phyloP scores from a whole-genome alignment of 164 flowering plant genomes.

The Stephania yunnanensis region DNA sequence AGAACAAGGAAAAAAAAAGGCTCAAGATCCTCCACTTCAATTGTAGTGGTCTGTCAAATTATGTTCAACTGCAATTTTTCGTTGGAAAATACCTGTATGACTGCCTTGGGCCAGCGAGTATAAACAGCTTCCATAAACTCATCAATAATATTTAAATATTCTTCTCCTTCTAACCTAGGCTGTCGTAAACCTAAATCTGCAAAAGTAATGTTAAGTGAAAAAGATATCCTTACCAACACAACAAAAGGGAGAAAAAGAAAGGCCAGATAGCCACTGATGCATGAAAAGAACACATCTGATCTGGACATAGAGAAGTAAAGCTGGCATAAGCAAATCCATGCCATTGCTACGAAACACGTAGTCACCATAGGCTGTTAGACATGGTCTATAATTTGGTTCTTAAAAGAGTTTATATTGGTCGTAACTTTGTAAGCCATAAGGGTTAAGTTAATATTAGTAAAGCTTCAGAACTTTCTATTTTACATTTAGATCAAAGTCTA shows the following conservation, averaged over 20 bases:
- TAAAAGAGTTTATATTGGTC: too few relatives aligned
- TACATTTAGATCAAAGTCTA: too few relatives aligned
- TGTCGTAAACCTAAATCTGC: constrained; percentile 92
- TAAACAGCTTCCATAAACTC: constrained; percentile 96
- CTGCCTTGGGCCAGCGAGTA: constrained; percentile 95
- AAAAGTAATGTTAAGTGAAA: constrained; percentile 32
- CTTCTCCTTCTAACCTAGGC: constrained; percentile 95
- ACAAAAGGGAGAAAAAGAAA: not conserved
- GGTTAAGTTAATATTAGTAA: too few relatives aligned
- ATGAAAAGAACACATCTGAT: not conserved
- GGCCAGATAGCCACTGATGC: not conserved
- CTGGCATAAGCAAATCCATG: not conserved
- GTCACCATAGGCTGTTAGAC: too few relatives aligned
- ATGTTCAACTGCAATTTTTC: not conserved
- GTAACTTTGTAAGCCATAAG: too few relatives aligned
- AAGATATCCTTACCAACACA: constrained; percentile 6
- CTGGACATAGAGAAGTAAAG: not conserved
- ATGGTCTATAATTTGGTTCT: too few relatives aligned
- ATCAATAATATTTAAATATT: constrained; percentile 80
- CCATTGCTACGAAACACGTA: too few relatives aligned
- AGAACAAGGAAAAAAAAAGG: not conserved
- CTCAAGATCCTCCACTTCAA: not conserved
- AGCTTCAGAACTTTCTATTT: too few relatives aligned
- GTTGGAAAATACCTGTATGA: constrained; percentile 70
- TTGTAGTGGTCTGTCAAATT: not conserved